Percentiles rank a stretch among this genome's conserved stretches.
Evolutionary conservation across 1,284 basidiomycete genomes (phyloP).

Genomic region (Stygiomarasmius scandens): DNA sequence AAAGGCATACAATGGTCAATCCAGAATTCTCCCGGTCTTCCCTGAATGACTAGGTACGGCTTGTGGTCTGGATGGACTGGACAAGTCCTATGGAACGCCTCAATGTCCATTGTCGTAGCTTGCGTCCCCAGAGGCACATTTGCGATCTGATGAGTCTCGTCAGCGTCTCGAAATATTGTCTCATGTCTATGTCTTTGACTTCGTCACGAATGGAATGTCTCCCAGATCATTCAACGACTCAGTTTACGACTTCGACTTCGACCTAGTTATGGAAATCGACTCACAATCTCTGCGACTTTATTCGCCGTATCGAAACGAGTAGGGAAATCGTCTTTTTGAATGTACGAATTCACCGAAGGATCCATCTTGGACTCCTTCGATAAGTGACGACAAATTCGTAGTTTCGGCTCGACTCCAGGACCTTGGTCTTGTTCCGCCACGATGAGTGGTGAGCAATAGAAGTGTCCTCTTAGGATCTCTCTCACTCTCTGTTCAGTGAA

Average conservation of each 20-base stretch:
- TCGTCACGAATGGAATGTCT: no score
- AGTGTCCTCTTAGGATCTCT: constrained; percentile 11
- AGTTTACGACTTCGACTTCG: no score
- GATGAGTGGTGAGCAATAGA: constrained; percentile 14
- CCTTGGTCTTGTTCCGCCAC: constrained; percentile 15
- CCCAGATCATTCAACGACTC: constrained; percentile 1
- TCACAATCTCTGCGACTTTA: background rate
- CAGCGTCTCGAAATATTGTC: background rate
- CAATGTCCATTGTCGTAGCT: constrained; percentile 5
- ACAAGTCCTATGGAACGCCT: constrained; percentile 21
- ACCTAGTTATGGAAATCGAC: no score
- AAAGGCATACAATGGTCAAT: constrained; percentile 26
- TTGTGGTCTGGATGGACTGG: constrained; percentile 29
- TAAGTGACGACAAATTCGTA: constrained; percentile 13
- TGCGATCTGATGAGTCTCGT: no score
- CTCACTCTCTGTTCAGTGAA: constrained; percentile 7
- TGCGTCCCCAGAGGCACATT: background rate
- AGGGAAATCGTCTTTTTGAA: constrained; percentile 6
- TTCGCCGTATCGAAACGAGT: constrained; percentile 7
- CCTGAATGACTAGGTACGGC: constrained; percentile 7
- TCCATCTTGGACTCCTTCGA: background rate
- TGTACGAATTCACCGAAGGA: constrained; percentile 2
- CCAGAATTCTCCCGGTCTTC: background rate
- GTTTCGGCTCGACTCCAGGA: background rate
- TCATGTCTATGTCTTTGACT: no score